Evolutionary conservation across 345 rosid species (phyloP).

Genomic region (Gynandropsis gynandra): DNA sequence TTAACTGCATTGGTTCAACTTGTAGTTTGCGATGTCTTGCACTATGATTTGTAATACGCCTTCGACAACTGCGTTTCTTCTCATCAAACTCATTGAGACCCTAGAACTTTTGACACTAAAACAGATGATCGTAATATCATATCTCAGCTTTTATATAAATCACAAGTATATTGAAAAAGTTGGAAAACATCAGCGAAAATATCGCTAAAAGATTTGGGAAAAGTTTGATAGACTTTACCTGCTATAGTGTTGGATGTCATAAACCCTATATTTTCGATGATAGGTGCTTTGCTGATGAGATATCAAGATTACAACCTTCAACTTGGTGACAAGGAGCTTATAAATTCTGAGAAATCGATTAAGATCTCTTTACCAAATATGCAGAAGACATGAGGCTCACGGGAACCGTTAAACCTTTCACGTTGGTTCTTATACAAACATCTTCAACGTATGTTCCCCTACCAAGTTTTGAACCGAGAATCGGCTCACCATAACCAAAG

Average conservation of each 20-base stretch:
- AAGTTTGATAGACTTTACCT: constrained; percentile 36
- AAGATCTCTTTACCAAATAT: constrained; percentile 50
- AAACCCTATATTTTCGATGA: constrained; percentile 76
- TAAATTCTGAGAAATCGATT: constrained; percentile 34
- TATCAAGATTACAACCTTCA: constrained; percentile 76
- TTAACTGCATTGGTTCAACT: constrained; percentile 42
- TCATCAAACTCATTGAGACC: constrained; percentile 82
- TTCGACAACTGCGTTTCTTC: constrained; percentile 87
- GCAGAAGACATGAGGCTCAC: constrained; percentile 29
- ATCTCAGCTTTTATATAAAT: too few species aligned
- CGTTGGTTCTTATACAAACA: constrained; percentile 40
- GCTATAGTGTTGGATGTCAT: constrained; percentile 91
- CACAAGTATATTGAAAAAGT: too few species aligned
- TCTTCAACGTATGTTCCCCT: constrained; percentile 64
- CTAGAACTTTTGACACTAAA: constrained; percentile 83
- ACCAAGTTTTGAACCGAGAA: too few species aligned
- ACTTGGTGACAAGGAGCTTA: constrained; percentile 55
- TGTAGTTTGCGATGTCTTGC: constrained; percentile 93
- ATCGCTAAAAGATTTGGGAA: neutral
- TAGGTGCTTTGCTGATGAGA: constrained; percentile 77
- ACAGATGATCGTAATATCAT: too few species aligned
- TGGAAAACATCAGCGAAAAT: constrained; percentile 12
- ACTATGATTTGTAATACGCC: constrained; percentile 88
- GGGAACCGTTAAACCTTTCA: constrained; percentile 36
- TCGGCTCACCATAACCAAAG: too few species aligned